Percentiles rank a stretch among this genome's conserved stretches.
These are phyloP conservation scores for Silybum marianum DNA, from an alignment of 129 eudicot genomes.

Conservation along the genomic window DNA sequence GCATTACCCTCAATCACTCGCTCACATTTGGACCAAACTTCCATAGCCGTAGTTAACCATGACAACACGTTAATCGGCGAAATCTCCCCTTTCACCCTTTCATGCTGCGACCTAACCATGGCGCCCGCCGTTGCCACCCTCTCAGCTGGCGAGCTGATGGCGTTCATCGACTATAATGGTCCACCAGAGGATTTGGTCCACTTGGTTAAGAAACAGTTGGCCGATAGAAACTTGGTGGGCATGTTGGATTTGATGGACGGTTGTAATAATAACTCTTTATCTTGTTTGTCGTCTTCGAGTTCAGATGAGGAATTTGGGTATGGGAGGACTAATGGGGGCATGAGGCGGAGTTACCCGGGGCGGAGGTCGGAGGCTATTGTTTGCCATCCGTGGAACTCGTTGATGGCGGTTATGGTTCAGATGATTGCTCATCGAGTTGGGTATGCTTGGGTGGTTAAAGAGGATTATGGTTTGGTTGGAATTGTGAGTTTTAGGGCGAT, in stretches of 20 bases:
- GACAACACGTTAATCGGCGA: constrained; percentile 71
- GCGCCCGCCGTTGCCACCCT: constrained; percentile 64
- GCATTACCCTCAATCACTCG: constrained; percentile 41
- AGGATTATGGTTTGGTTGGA: constrained; percentile 67
- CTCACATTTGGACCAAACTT: constrained; percentile 53
- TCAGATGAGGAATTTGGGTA: constrained; percentile 73
- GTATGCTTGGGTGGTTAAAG: constrained; percentile 70
- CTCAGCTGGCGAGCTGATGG: constrained; percentile 81
- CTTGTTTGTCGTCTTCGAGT: constrained; percentile 48
- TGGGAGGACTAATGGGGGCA: constrained; percentile 37
- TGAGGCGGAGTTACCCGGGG: constrained; percentile 41
- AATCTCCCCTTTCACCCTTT: constrained; percentile 71
- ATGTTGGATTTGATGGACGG: constrained; percentile 69
- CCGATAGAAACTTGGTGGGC: constrained; percentile 45
- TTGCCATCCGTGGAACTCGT: constrained; percentile 73
- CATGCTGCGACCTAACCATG: constrained; percentile 66
- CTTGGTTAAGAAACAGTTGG: constrained; percentile 58
- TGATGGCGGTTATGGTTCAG: constrained; percentile 86
- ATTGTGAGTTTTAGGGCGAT: constrained; percentile 66
- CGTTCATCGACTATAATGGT: constrained; percentile 65
- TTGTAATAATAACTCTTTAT: constrained; percentile 9
- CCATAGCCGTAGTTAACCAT: constrained; percentile 68
- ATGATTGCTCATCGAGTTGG: constrained; percentile 78
- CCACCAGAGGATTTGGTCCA: constrained; percentile 74
- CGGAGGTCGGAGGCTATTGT: constrained; percentile 68